Base-by-base conservation (phyloP, 148 eudicot species). In the Amaranthus hypochondriacus region DNA sequence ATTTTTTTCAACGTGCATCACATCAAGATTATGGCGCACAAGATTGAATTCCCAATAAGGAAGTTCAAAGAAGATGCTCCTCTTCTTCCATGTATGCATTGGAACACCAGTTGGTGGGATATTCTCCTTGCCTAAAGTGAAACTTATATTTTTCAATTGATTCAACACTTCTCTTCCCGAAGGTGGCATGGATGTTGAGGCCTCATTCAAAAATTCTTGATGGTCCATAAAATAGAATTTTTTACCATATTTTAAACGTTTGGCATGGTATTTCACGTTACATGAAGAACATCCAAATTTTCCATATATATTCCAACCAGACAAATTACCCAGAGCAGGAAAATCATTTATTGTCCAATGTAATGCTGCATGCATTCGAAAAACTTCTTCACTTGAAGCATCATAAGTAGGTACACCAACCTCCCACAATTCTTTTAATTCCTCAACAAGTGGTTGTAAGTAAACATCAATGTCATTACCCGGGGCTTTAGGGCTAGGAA, bases 331-430 rank as follows among this genome's bases (percentile, higher is more conserved):
- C 3, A 50, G 52, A 6, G 71, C 71, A 1, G 71, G 71, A 28
- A 50, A 68, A 51, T 68, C 71, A 15, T 57, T 50, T 9, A 68
- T 51, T 2, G 71, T 68, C 71, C 71, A 68, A 4, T 50, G 10
- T 18, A 51, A 8, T 2, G 57, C 46, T 2, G 57, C 71, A 6
- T 9, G 15, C 57, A 68, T 15, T 28, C 5, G 18, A 42, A 71
- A 70, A 56, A 55, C 44, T 56, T 71, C 9, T 13, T 58, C 56
- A 49, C 28, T 52, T 39, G 59, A 69, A 2, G 14, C 47, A 69
- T 69, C 58, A 69, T 69, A 69, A 1, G 59, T 69, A 4, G 39
- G 10, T 3, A 47, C 72, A 2, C 59, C 72, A 21, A 12, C 12
- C 54, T 69, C 72, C 72, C 72, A 69, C 44, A 69, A 18, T 4